A percentile compares a stretch with the other conserved stretches of the same genome.
Evolutionary conservation across 108 stramenopile species (phyloP).

Genomic region (Pseudonitzschia delicatissima): DNA sequence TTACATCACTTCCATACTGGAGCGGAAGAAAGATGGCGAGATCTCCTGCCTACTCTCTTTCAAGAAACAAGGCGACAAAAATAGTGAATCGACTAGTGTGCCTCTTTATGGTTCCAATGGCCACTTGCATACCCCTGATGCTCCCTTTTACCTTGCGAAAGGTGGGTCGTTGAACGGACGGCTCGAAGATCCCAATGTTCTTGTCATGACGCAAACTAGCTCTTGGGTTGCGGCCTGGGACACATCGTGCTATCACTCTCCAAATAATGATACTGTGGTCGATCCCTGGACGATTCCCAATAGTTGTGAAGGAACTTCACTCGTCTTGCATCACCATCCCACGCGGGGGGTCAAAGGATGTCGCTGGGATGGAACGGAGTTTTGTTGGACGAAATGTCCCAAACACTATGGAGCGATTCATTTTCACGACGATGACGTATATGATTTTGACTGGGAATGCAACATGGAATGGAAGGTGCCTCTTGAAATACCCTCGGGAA

Average conservation of each 20-base stretch:
- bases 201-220: not conserved
- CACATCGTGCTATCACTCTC: not conserved
- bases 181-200: constrained; percentile 18
- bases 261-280: not conserved
- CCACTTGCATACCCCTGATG: no score
- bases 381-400: constrained; percentile 26
- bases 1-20: not conserved
- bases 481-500: constrained; percentile 17
- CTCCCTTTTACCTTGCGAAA: constrained; percentile 12
- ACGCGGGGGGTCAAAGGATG: constrained; percentile 26
- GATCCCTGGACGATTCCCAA: constrained; percentile 20
- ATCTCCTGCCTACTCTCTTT: not conserved
- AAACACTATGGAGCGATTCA: constrained; percentile 32
- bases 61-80: not conserved
- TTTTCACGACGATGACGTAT: constrained; percentile 30
- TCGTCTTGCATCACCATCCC: constrained; percentile 19
- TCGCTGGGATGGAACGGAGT: constrained; percentile 25
- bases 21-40: not conserved
- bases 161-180: constrained; percentile 22
- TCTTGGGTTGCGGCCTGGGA: constrained; percentile 4
- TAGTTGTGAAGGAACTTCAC: not conserved
- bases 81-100: not conserved
- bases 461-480: constrained; percentile 24
- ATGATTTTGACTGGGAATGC: constrained; percentile 19
- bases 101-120: not conserved